Conservation (phyloP, 176 grass and related monocot species). For the barley (Hordeum vulgare) region MorexV3_pseudomolecules_assembly NC_058520.1:194395106-194395605, state of each 20-base stretch:
- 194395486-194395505: constrained; percentile 76
- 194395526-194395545: constrained; percentile 59
- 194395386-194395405: constrained; percentile 44
- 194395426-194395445: constrained; percentile 16
- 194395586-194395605: neutral
- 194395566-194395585: neutral
- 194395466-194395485: constrained; percentile 26
- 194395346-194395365: constrained; percentile 9
- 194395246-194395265: constrained; percentile 47
- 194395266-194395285: constrained; percentile 50
- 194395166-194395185: constrained; percentile 74
- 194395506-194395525: constrained; percentile 57
- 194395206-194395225: constrained; percentile 65
- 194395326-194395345: constrained; percentile 35
- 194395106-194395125: neutral
- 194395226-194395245: constrained; percentile 73
- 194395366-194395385: constrained; percentile 55
- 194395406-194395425: constrained; percentile 20
- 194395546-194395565: constrained; percentile 54
- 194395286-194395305: constrained; percentile 37
- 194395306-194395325: constrained; percentile 29
- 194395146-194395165: constrained; percentile 50
- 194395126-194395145: neutral
- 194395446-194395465: neutral
- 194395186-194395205: constrained; percentile 49